Base-by-base conservation (phyloP, 202 grass and related monocot species). In the Eragrostis tef region DNA sequence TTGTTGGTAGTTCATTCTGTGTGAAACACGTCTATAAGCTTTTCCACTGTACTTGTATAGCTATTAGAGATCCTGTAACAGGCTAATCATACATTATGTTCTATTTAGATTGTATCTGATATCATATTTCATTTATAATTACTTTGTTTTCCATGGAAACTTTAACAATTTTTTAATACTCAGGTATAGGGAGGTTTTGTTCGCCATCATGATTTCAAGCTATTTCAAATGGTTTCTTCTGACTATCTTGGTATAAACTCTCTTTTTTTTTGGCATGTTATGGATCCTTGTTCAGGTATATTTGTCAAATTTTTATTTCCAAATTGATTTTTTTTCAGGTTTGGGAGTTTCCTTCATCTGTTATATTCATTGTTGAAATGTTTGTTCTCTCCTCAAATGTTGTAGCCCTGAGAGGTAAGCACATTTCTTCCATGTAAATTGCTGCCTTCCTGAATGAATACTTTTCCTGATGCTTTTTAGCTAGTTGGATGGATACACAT, bases 321-420 rank as follows among this genome's bases (percentile, higher is more conserved):
- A 71, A 41, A 10, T 77, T 53, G 9, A 74, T 65, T 77, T 75
- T 53, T 91, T 86, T 86, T 45, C 85, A 95, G 96, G 85, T 95
- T 78, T 98, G 96, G 96, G 90, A 93, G 64, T 98, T 94, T 69
- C 92, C 92, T 75, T 83, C 83, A 89, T 95, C 92, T 71, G 83
- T 89, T 87, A 66, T 95, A 87, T 76, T 91, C 43, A 88, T 95
- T 59, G 80, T 95, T 77, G 88, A 91, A 60, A 73, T 95, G 79
- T 93, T 90, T 88, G 88, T 95, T 83, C 89, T 95, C 54, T 91
- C 90, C 74, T 99, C 96, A 84, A 99, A 99, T 87, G 80, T 81
- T 62, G 85, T 99, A 36, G 90, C 92, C 65, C 77, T 95, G 70
- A 91, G 74, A 95, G 96, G 96, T 99, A 83, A 69, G 57, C 36